Conservation (phyloP, 331 rosid genomes). For the Rhamnella rubrinervis region DNA sequence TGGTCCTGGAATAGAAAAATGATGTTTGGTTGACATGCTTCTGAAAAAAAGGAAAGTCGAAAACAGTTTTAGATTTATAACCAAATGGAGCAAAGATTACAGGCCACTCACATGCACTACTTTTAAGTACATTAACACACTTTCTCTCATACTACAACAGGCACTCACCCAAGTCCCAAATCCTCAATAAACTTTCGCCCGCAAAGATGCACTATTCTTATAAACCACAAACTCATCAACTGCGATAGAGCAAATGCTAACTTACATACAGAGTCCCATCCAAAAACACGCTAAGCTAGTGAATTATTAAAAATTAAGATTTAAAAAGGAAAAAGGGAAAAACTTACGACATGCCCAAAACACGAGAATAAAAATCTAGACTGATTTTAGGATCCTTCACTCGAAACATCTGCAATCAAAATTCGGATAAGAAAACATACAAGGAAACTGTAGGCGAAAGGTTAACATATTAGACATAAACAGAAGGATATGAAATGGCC, state of each 20-base stretch:
- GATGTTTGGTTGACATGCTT: no score
- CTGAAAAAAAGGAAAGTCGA: no score
- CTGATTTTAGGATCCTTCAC: constrained; percentile 95
- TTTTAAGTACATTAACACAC: no score
- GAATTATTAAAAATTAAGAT: background rate
- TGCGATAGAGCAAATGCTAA: background rate
- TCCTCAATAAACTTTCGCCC: no score
- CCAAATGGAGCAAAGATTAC: no score
- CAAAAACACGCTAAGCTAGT: background rate
- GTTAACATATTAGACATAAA: background rate
- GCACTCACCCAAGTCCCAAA: no score
- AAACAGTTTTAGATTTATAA: no score
- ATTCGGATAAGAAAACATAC: background rate
- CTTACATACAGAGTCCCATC: background rate
- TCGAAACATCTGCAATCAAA: constrained; percentile 76
- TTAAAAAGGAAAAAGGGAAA: background rate
- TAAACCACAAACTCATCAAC: background rate
- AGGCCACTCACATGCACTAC: no score
- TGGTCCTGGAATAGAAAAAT: no score
- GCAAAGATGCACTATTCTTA: no score
- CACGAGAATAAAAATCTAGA: constrained; percentile 90
- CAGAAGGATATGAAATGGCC: background rate
- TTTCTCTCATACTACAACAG: no score
- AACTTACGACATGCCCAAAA: constrained; percentile 96
- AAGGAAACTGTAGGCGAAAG: background rate